Percentiles rank a stretch among this genome's conserved stretches.
Evolutionary conservation across 2,329 filamentous ascomycete species (phyloP).

Genomic region (Phialocephala subalpina): DNA sequence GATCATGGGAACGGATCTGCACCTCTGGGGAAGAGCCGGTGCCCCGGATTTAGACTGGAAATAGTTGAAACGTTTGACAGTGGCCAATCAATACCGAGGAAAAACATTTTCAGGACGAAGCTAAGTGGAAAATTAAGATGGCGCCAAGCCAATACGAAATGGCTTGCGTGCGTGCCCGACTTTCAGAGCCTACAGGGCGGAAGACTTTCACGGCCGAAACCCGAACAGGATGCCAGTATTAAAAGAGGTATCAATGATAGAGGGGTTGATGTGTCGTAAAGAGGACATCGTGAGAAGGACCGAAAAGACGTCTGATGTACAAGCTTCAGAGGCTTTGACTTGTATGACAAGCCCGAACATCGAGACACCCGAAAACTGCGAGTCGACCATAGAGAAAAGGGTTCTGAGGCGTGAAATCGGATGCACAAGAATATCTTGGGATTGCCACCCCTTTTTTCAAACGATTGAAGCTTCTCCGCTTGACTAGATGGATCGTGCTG

Average conservation of each 20-base stretch:
- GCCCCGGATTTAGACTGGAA: slow-evolving; percentile 5
- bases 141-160: not conserved
- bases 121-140: not conserved
- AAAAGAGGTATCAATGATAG: not conserved
- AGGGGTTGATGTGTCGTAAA: not conserved
- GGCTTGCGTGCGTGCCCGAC: not conserved
- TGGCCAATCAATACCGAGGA: slow-evolving; percentile 1
- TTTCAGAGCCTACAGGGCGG: not conserved
- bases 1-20: slow-evolving; percentile 12
- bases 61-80: not conserved
- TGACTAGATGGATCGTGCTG: too few species aligned
- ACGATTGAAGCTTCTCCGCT: too few species aligned
- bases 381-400: too few species aligned
- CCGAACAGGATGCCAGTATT: not conserved
- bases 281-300: not conserved
- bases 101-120: not conserved
- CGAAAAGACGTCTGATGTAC: too few species aligned
- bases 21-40: not conserved
- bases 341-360: too few species aligned
- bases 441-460: too few species aligned
- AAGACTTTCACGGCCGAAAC: not conserved
- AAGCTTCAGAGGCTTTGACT: too few species aligned
- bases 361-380: too few species aligned
- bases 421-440: too few species aligned
- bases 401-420: too few species aligned